Base-by-base conservation (phyloP, 148 eudicot species). In the Rhododendron henanense region DNA sequence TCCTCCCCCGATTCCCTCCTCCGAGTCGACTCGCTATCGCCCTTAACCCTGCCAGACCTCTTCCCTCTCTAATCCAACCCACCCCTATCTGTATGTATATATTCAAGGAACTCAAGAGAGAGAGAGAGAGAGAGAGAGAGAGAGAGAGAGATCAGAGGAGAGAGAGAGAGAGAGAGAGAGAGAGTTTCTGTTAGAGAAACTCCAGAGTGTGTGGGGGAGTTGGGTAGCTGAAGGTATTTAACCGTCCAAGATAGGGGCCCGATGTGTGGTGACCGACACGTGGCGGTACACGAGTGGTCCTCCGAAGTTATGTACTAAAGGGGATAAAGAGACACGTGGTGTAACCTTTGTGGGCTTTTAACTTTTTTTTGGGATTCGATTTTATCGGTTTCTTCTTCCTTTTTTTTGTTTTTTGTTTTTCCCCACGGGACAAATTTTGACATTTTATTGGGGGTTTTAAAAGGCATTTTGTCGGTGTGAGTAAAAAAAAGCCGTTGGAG, bases 31-130 rank as follows among this genome's bases (percentile, higher is more conserved):
- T 86, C 81, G 77, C 79, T 73, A 79, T 80, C 69, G 10, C 88
- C 81, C 87, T 77, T 79, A 87, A 81, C 86, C 89, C 86, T 28
- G 91, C 91, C 89, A 87, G 89, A 83, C 83, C 85, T 87, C 5
- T 59, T 37, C 47, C 0, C 57, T 82, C 44, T 61, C 13, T n/a
- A 65, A 35, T 23, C 14, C 15, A 35, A 21, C 77, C 85, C 86
- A 37, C 33, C 84, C 61, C 33, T 37, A 5, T 69, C 28, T n/a
- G 3, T 33, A 33, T 33, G 35, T 33, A 25, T 9, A 7, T n/a
- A 55, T 23, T 65, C 71, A 65, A 35, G n/a, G 5, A 33, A 74
- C 6, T 14, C 6, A 0, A 79, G 0, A 4, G 23, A 35, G 45
- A 74, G 78, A 31, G 78, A 74, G 23, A 74, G 44, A 74, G 28